Conservation (phyloP, 768 basidiomycete species). For the Fomitopsis serialis region DNA sequence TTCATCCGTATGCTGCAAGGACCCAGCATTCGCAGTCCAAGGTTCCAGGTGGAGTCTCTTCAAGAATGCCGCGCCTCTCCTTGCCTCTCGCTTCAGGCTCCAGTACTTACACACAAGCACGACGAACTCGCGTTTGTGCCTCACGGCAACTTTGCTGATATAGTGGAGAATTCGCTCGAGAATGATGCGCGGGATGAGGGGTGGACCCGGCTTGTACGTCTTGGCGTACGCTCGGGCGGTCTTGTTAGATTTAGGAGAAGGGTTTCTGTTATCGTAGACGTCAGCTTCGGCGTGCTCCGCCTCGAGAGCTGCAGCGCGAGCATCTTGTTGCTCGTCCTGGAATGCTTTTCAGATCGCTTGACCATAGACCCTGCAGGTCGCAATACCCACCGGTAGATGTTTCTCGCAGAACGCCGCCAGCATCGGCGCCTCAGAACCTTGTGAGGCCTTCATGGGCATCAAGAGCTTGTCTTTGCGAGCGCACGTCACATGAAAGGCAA, state of each 20-base stretch:
- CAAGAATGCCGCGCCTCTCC: slow-evolving; percentile 88
- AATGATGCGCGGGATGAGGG: slow-evolving; percentile 82
- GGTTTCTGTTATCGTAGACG: slow-evolving; percentile 19
- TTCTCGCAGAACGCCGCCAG: slow-evolving; percentile 85
- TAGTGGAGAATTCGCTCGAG: slow-evolving; percentile 77
- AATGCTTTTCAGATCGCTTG: not conserved
- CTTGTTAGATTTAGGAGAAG: slow-evolving; percentile 46
- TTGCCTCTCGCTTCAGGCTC: slow-evolving; percentile 93
- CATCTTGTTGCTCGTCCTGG: slow-evolving; percentile 67
- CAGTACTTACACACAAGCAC: slow-evolving; percentile 84
- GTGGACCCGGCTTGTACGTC: slow-evolving; percentile 88
- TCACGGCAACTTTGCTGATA: slow-evolving; percentile 58
- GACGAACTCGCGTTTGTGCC: slow-evolving; percentile 76
- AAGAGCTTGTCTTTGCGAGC: slow-evolving; percentile 82
- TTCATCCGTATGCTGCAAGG: slow-evolving; percentile 67
- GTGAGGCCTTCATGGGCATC: slow-evolving; percentile 80
- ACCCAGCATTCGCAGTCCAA: slow-evolving; percentile 79
- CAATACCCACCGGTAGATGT: slow-evolving; percentile 73
- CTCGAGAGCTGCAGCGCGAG: slow-evolving; percentile 48
- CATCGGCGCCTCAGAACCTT: slow-evolving; percentile 65
- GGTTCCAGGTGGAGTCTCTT: slow-evolving; percentile 95
- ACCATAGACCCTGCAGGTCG: not conserved
- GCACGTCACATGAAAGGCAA: slow-evolving; percentile 93
- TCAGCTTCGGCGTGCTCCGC: slow-evolving; percentile 39
- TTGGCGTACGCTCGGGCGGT: slow-evolving; percentile 88